phyloP scores from a whole-genome alignment of 2,329 filamentous ascomycete species.

The Tolypocladium guangdongense region DNA sequence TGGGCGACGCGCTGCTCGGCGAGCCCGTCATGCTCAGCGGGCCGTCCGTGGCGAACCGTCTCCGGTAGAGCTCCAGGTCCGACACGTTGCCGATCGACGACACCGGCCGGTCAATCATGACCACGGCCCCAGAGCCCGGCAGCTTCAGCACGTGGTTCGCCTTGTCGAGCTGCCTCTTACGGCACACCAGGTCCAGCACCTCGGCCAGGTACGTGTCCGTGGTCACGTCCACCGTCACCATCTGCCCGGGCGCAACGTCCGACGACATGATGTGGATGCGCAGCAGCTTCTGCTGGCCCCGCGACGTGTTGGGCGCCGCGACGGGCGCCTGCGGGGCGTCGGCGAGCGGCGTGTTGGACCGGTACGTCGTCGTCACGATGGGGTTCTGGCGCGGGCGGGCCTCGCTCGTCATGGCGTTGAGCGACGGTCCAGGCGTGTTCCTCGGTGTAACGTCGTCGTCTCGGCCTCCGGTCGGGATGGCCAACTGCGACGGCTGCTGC shows the following conservation, averaged over 20 bases:
- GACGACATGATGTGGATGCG: constrained; percentile 61
- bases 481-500: neutral
- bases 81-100: constrained; percentile 65
- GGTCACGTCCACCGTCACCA: constrained; percentile 63
- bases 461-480: neutral
- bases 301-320: constrained; percentile 30
- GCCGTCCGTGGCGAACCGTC: constrained; percentile 66
- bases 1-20: constrained; percentile 59
- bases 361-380: constrained; percentile 49
- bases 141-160: constrained; percentile 70
- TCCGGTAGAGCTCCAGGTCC: constrained; percentile 64
- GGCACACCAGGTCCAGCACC: constrained; percentile 67
- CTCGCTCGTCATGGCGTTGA: constrained; percentile 16
- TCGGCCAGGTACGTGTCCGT: constrained; percentile 78
- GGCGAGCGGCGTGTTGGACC: constrained; percentile 41
- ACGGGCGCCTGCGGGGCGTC: constrained; percentile 43
- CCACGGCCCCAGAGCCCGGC: constrained; percentile 61
- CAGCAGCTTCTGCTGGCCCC: constrained; percentile 59
- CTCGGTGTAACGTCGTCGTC: constrained; percentile 9
- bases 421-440: constrained; percentile 16
- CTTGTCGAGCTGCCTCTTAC: constrained; percentile 69
- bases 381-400: constrained; percentile 41
- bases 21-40: constrained; percentile 58
- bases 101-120: constrained; percentile 66
- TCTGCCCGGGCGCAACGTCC: constrained; percentile 61